These are phyloP conservation scores for Cichorium intybus DNA, from an alignment of 140 eudicot genomes.

Conservation along the genomic window DNA sequence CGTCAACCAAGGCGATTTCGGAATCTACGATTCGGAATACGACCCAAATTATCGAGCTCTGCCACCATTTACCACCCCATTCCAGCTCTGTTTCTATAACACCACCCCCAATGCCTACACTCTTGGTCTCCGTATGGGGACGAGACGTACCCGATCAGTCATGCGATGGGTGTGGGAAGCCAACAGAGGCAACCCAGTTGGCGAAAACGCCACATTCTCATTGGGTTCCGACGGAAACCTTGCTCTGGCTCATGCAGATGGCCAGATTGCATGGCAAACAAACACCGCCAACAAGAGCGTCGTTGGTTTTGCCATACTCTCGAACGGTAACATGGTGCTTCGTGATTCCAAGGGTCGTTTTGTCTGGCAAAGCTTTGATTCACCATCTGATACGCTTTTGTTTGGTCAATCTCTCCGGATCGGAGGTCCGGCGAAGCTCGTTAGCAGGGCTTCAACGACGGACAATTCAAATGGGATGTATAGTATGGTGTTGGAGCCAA, in stretches of 20 bases:
- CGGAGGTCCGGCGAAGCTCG: constrained; percentile 34
- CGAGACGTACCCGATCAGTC: background rate
- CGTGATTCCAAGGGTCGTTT: constrained; percentile 38
- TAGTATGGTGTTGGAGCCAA: constrained; percentile 32
- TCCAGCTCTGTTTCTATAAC: constrained; percentile 45
- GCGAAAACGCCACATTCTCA: constrained; percentile 47
- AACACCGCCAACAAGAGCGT: constrained; percentile 41
- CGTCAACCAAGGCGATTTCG: constrained; percentile 14
- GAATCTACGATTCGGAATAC: background rate
- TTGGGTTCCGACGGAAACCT: constrained; percentile 40
- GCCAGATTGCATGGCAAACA: constrained; percentile 40
- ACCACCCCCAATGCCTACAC: constrained; percentile 43
- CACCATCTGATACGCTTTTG: too few species aligned
- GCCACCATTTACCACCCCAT: constrained; percentile 18
- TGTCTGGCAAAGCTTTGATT: too few species aligned
- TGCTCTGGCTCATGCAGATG: constrained; percentile 39
- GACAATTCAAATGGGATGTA: constrained; percentile 32
- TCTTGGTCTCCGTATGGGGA: constrained; percentile 18
- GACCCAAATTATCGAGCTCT: constrained; percentile 20
- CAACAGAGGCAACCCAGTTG: too few species aligned
- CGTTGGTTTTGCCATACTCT: constrained; percentile 25
- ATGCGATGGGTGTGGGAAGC: too few species aligned
- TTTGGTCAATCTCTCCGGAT: too few species aligned
- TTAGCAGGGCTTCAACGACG: constrained; percentile 25
- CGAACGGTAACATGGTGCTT: constrained; percentile 44